phyloP scores from a whole-genome alignment of 169 alveolate genomes.

The Plasmodium knowlesi region DNA sequence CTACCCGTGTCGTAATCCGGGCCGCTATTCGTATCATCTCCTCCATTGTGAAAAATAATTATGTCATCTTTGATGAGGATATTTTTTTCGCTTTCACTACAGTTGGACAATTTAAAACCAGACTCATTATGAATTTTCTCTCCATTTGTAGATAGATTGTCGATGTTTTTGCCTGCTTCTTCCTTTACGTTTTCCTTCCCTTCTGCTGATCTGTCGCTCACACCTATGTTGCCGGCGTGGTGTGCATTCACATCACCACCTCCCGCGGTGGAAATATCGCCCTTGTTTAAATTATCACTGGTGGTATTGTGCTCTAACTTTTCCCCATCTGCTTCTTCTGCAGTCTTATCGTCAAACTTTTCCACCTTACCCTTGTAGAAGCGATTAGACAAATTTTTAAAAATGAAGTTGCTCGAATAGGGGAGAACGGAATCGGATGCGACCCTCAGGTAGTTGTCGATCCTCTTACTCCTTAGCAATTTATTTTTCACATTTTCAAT shows the following conservation, averaged over 20 bases:
- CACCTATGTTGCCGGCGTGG: neutral
- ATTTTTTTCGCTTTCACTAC: conserved; percentile 42
- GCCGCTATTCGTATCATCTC: neutral
- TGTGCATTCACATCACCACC: neutral
- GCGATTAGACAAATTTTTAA: conserved; percentile 26
- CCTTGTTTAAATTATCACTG: neutral
- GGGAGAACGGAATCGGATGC: conserved; percentile 69
- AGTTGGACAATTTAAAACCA: conserved; percentile 15
- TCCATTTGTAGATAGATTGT: neutral
- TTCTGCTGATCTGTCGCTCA: neutral
- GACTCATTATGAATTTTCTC: neutral
- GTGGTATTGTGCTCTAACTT: neutral
- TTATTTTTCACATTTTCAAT: conserved; percentile 68
- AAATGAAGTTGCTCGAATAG: conserved; percentile 34
- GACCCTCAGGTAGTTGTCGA: conserved; percentile 51
- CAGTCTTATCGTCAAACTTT: neutral
- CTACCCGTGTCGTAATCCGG: neutral
- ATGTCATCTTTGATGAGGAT: conserved; percentile 61
- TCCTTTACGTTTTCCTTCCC: neutral
- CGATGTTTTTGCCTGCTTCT: neutral
- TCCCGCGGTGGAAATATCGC: neutral
- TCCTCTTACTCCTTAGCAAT: conserved; percentile 22
- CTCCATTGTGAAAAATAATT: conserved; percentile 31
- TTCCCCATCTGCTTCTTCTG: neutral
- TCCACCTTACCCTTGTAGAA: neutral